Conservation (phyloP, 2,329 filamentous ascomycete genomes). For the Grosmannia penicillata region DNA sequence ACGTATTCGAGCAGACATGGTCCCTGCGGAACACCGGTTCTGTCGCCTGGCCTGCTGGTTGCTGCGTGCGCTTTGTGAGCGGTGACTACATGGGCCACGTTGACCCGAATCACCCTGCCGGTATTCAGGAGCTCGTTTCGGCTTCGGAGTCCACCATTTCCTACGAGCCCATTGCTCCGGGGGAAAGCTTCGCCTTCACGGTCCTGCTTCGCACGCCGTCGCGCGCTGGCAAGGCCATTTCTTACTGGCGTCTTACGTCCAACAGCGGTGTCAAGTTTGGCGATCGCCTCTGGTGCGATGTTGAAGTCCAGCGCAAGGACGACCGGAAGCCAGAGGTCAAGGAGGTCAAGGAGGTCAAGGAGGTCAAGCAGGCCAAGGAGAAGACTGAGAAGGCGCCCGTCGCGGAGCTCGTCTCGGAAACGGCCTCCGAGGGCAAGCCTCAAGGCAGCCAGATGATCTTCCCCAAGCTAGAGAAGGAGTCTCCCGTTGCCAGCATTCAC, state of each 20-base stretch:
- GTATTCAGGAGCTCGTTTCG: conserved; percentile 57
- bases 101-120: conserved; percentile 65
- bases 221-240: conserved; percentile 67
- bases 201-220: conserved; percentile 70
- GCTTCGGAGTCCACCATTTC: conserved; percentile 75
- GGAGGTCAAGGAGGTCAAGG: conserved; percentile 2
- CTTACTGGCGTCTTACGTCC: conserved; percentile 90
- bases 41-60: conserved; percentile 71
- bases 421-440: conserved; percentile 11
- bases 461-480: conserved; percentile 91
- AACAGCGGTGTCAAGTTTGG: conserved; percentile 72
- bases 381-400: conserved; percentile 8
- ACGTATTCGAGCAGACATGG: conserved; percentile 82
- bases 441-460: conserved; percentile 74
- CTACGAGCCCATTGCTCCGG: conserved; percentile 52
- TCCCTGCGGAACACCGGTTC: conserved; percentile 74
- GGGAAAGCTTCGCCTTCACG: conserved; percentile 66
- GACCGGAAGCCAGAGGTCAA: conserved; percentile 14
- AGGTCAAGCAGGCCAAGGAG: conserved; percentile 17
- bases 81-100: conserved; percentile 95
- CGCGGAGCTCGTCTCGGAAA: conserved; percentile 38
- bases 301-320: conserved; percentile 46
- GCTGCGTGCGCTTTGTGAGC: conserved; percentile 78
- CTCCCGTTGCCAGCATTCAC: conserved; percentile 66
- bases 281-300: conserved; percentile 88